phyloP scores from a whole-genome alignment of 352 stramenopile species.

The Phytopythium ostracodes region DNA sequence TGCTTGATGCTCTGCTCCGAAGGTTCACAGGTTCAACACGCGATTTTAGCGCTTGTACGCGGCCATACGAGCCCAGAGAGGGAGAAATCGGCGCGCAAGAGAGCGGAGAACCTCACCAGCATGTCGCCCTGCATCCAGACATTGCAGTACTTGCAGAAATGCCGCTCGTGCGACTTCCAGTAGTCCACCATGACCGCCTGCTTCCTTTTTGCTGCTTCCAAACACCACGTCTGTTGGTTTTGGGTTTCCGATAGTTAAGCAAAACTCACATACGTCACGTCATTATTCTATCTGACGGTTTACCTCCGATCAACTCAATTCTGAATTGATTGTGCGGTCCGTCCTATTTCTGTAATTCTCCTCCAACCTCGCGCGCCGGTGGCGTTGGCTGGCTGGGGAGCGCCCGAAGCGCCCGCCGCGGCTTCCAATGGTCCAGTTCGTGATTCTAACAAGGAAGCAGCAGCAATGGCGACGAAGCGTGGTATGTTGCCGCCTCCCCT shows the following conservation, averaged over 20 bases:
- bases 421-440: conserved; percentile 40
- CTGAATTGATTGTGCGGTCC: not conserved
- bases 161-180: conserved; percentile 59
- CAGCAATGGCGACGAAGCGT: conserved; percentile 78
- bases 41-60: not conserved
- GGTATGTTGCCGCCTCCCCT: conserved; percentile 38
- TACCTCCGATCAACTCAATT: not conserved
- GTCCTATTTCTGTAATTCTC: too few relatives aligned
- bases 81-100: not conserved
- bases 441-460: conserved; percentile 83
- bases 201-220: not conserved
- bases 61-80: not conserved
- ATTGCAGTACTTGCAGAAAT: conserved; percentile 90
- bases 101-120: conserved; percentile 25
- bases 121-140: conserved; percentile 83
- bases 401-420: not conserved
- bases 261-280: not conserved
- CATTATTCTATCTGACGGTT: not conserved
- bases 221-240: not conserved
- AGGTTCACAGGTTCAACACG: not conserved
- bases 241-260: not conserved
- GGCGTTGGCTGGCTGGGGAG: conserved; percentile 29
- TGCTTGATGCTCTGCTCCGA: conserved; percentile 65
- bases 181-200: conserved; percentile 50
- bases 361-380: too few relatives aligned